Base-by-base conservation (phyloP, 129 eudicot species). In the Logfia minima region DNA sequence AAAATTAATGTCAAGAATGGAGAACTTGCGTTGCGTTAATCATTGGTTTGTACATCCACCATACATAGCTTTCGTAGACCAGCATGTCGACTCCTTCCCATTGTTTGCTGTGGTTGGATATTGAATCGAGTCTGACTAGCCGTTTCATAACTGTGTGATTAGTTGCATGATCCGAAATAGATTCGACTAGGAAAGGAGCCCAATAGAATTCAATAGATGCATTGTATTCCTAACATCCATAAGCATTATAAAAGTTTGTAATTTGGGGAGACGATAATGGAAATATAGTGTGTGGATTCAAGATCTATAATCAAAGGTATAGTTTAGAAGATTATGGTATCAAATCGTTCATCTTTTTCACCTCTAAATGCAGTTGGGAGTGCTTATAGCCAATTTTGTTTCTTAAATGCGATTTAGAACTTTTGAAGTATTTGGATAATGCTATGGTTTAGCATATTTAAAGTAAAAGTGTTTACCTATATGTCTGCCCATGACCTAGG, bases 1-100 rank as follows among this genome's bases (percentile, higher is more conserved):
- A 39, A 7, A 35, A 68, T 68, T 68, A 39, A 16, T n/a, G 55
- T 37, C 3, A 65, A 29, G 79, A 68, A 26, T 55, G 22, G 69
- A 24, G 77, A 48, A 69, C 88, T 86, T 22, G 89, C 97, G 97
- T 87, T 56, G 94, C 99, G 21, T 95, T 95, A 71, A 91, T 95
- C 3, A 70, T 51, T 18, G 97, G 96, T 82, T 91, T 89, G 78
- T 91, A 85, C 99, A 91, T 95, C 99, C 99, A 95, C 99, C 99
- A 95, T 3, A 95, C 92, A 60, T 95, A 95, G 84, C 97, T 95
- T 84, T 91, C 99, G 48, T 81, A 95, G 9, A 95, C 87, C 84
- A 91, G 67, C 55, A 89, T 71, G 66, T 95, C 92, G 1, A 84
- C 99, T 71, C 99, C 97, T 67, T 89, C 92, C 99, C 97, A 95